A percentile compares a stretch with the other conserved stretches of the same genome.
phyloP scores from a whole-genome alignment of 2,329 filamentous ascomycete species.

The Rhexocercosporidium sp. region DNA sequence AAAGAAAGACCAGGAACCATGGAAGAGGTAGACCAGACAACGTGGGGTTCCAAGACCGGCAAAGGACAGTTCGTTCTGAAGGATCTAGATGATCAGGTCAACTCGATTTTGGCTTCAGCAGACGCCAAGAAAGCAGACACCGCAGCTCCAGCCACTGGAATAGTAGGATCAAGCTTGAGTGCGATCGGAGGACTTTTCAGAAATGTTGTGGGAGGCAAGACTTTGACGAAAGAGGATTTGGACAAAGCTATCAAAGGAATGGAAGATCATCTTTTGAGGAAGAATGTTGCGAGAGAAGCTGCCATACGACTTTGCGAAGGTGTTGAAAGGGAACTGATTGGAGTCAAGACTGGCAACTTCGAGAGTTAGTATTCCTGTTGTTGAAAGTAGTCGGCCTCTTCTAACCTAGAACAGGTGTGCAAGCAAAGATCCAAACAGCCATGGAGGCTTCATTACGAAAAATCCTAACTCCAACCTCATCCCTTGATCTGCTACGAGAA shows the following conservation, averaged over 20 bases:
- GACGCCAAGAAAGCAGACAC: constrained; percentile 63
- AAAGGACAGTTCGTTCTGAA: constrained; percentile 94
- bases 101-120: constrained; percentile 84
- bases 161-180: constrained; percentile 80
- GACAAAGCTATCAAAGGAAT: constrained; percentile 93
- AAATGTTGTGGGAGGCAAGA: constrained; percentile 94
- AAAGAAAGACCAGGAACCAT: constrained; percentile 62
- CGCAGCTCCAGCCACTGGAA: constrained; percentile 56
- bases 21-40: constrained; percentile 76
- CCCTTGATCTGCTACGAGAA: constrained; percentile 90
- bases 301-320: constrained; percentile 89
- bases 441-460: constrained; percentile 93
- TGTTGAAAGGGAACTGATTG: constrained; percentile 87
- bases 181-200: constrained; percentile 89
- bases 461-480: constrained; percentile 94
- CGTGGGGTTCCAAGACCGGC: constrained; percentile 83
- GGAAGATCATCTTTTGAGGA: constrained; percentile 92
- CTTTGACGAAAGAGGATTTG: constrained; percentile 84
- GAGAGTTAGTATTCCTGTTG: constrained; percentile 59
- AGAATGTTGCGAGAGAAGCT: constrained; percentile 95
- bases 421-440: constrained; percentile 79
- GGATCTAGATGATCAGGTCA: constrained; percentile 91
- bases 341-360: constrained; percentile 90
- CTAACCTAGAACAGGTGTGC: constrained; percentile 61
- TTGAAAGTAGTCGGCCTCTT: not conserved